A percentile compares a stretch with the other conserved stretches of the same genome.
Conservation (phyloP, 208 protist species). For the Leishmania tarentolae region DNA sequence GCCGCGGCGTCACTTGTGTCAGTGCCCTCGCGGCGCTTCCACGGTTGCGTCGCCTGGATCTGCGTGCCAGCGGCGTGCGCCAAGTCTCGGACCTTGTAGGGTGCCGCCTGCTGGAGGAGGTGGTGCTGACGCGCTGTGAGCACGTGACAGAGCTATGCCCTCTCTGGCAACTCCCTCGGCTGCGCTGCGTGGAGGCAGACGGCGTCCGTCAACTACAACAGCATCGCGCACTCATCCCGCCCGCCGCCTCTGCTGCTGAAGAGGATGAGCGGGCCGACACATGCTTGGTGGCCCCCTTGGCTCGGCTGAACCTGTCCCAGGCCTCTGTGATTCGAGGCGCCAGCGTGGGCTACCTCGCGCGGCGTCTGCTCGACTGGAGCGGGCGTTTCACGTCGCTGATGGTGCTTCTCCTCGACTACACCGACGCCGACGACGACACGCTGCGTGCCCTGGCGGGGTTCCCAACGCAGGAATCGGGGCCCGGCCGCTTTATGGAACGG, state of each 20-base stretch:
- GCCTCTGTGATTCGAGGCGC: constrained; percentile 12
- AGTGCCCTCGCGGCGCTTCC: constrained; percentile 20
- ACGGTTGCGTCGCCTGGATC: constrained; percentile 16
- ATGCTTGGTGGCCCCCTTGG: constrained; percentile 8
- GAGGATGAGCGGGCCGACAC: background rate
- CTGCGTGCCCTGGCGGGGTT: constrained; percentile 14
- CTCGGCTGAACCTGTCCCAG: constrained; percentile 20
- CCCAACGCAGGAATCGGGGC: background rate
- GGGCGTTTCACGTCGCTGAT: constrained; percentile 1
- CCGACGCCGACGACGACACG: constrained; percentile 12
- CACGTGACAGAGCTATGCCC: constrained; percentile 12
- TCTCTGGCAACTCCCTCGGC: constrained; percentile 24
- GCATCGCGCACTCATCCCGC: constrained; percentile 9
- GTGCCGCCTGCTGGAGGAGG: constrained; percentile 23
- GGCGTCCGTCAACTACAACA: constrained; percentile 10
- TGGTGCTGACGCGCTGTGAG: constrained; percentile 21
- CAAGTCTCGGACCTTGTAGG: constrained; percentile 3
- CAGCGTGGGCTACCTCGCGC: constrained; percentile 14
- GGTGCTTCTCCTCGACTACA: constrained; percentile 22
- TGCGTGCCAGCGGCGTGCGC: constrained; percentile 21
- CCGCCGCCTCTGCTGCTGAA: background rate
- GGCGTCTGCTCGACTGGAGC: constrained; percentile 1
- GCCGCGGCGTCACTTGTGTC: constrained; percentile 16
- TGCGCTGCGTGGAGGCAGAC: constrained; percentile 28
- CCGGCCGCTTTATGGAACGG: background rate